Base-by-base conservation (phyloP, 106 monocot genomes). In the Alisma plantagoaquatica region DNA sequence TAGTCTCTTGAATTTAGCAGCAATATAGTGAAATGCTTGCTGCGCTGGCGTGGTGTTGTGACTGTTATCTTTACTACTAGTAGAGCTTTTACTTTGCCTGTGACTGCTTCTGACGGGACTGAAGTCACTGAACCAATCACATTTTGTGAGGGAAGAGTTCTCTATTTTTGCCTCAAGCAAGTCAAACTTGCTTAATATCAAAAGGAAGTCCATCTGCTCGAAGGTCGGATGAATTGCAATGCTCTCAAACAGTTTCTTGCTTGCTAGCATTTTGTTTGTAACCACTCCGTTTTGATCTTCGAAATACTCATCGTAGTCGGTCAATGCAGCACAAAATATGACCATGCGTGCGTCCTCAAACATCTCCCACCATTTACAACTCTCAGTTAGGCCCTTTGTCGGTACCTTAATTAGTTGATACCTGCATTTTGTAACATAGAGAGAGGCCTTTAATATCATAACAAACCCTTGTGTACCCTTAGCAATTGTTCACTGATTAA, bases 341-440 rank as follows among this genome's bases (percentile, higher is more conserved):
- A 84, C 70, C 5, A 91, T 51, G 32, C 73, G 64, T 10, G 73
- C 75, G 54, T 91, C 91, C 46, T 84, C 91, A 49, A 91, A 91
- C 81, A 84, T 84, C 46, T 78, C 81, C 27, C 84, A 49, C 91
- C 84, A 85, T 61, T 91, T 91, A 45, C 65, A 76, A 28, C 85
- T 84, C 53, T 77, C 77, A 29, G 65, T 72, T 29, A 81, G 64
- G 16, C 75, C 81, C 61, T 69, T 77, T 3, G 63, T 29, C 20
- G 71, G 74, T 33, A 85, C 65, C 57, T 75, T 81, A 38, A 91
- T 78, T 29, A 91, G 81, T 32, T 91, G 84, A 61, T 75, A 85
- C 72, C 91, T 91, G 70, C 16, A 59, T 38, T 25, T n/a, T n/a
- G n/a, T n/a, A n/a, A n/a, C n/a, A n/a, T n/a, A n/a, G n/a, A n/a